Base-by-base conservation (phyloP, 2,329 filamentous ascomycete species). In the Hawksworthiomyces lignivorus region DNA sequence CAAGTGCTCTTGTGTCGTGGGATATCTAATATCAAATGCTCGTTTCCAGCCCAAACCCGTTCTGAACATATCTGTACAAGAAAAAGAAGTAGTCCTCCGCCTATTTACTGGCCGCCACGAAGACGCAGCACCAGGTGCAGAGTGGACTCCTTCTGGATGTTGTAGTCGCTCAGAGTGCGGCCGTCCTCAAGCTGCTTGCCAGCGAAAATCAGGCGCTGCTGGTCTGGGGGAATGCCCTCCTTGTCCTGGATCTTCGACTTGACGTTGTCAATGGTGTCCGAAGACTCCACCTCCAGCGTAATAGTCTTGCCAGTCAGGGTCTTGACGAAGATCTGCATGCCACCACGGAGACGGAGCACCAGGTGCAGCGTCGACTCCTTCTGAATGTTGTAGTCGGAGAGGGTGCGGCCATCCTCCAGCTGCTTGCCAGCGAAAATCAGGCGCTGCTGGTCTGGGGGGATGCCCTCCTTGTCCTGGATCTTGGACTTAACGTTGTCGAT, bases 361-460 rank as follows among this genome's bases (percentile, higher is more conserved):
- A 90, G 61, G 61, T 90, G 85, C 1, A 90, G 73, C 0, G 86
- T 90, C 1, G 80, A 85, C 59, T 90, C 86, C 69, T 90, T 90
- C 64, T 97, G 90, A 35, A 96, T 96, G 71, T 96, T 96, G 79
- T 96, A 96, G 62, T 96, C 90, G 38, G 79, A 84, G 1, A 96
- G 72, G 1, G 89, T 96, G 18, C 89, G 85, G 36, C 89, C 89
- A 54, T 96, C 88, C 62, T 95, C 87, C 1, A 95, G 68, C 64
- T 95, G 87, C 77, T 95, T 95, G 46, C 88, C 88, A 36, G 88
- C 87, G 50, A 94, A 94, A 60, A 95, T 94, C 11, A 95, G 69
- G 56, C 89, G 87, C 67, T 95, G 89, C 65, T 95, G 89, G 64
- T 95, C 89, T 2, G 89, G 89, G 1, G 89, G 89, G 41, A 96